Evolutionary conservation across 1,284 basidiomycete species (phyloP).

Genomic region (Apiotrichum gamsii): DNA sequence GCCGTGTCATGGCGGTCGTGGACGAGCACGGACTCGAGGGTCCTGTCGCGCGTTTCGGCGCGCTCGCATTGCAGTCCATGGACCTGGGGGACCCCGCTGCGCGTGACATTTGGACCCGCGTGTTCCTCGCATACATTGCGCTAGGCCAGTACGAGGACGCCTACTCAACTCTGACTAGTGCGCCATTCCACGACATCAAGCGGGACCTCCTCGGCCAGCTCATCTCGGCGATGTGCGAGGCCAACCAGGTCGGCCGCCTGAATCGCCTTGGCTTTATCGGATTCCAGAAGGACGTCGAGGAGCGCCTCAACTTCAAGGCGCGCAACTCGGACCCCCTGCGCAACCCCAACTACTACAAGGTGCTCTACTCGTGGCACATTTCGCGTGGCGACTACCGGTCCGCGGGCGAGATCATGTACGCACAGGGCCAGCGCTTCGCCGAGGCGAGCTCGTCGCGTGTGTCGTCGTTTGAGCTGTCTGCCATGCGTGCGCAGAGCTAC

Average conservation of each 20-base stretch:
- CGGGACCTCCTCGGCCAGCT: conserved; percentile 71
- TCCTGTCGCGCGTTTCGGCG: conserved; percentile 66
- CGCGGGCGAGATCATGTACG: conserved; percentile 88
- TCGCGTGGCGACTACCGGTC: conserved; percentile 78
- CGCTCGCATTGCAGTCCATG: conserved; percentile 59
- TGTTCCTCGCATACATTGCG: conserved; percentile 70
- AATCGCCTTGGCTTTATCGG: conserved; percentile 81
- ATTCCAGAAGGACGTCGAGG: conserved; percentile 80
- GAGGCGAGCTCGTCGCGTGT: conserved; percentile 41
- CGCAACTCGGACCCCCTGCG: conserved; percentile 85
- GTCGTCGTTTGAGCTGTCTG: conserved; percentile 56
- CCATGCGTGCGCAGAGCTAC: conserved; percentile 72
- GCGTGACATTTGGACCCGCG: conserved; percentile 63
- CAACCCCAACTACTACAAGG: conserved; percentile 79
- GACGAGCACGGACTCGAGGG: conserved; percentile 55
- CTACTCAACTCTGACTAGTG: conserved; percentile 66
- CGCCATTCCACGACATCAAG: conserved; percentile 66
- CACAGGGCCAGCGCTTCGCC: conserved; percentile 73
- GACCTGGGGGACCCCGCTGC: conserved; percentile 51
- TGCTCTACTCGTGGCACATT: conserved; percentile 92
- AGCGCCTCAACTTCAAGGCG: conserved; percentile 84
- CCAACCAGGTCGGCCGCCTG: conserved; percentile 69
- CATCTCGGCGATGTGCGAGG: conserved; percentile 89
- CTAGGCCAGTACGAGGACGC: conserved; percentile 75
- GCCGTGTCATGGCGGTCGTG: conserved; percentile 68